Base-by-base conservation (phyloP, 2,329 filamentous ascomycete genomes). In the Fusarium dlaminii region DNA sequence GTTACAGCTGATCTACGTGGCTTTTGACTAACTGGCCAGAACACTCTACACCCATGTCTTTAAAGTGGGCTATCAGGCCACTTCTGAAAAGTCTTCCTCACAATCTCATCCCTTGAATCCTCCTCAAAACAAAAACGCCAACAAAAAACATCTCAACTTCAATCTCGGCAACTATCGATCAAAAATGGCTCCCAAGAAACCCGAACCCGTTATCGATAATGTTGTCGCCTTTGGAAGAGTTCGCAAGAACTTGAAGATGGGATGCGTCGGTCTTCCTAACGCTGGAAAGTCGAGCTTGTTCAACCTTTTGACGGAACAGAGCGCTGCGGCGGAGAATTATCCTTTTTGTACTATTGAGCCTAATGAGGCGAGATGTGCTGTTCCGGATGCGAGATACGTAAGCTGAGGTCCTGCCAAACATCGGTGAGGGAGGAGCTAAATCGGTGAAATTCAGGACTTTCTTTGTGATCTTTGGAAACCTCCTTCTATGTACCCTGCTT, bases 321-420 rank as follows among this genome's bases (percentile, higher is more conserved):
- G 81, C 75, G 84, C 83, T 40, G 81, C 84, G 4, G 84, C 84
- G 2, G 84, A 85, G 75, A 85, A 85, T 72, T 85, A 85, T 66
- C 84, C 84, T 1, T 86, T 86, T 61, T 86, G 84, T 74, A 86
- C 84, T 0, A 86, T 86, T 78, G 84, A 86, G 79, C 84, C 84
- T 43, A 85, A 86, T 30, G 84, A 85, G 77, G 84, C 84, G 60
- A 82, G 84, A 75, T 85, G 84, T 79, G 79, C 82, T 63, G 84
- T 86, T 57, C 84, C 84, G 4, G 84, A 86, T 72, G 79, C 76
- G 56, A 79, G 84, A 82, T 85, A 85, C 75, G 84, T 85, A 76
- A 77, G 83, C 79, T 29, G 51, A 57, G 34, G 24, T n/a, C 15
- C 34, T 52, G n/a, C 13, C 3, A 14, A 45, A 45, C 8, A 15